These are phyloP conservation scores for Chytridiales sp. DNA, from an alignment of 371 early-diverging fungal species.

Conservation along the genomic window DNA sequence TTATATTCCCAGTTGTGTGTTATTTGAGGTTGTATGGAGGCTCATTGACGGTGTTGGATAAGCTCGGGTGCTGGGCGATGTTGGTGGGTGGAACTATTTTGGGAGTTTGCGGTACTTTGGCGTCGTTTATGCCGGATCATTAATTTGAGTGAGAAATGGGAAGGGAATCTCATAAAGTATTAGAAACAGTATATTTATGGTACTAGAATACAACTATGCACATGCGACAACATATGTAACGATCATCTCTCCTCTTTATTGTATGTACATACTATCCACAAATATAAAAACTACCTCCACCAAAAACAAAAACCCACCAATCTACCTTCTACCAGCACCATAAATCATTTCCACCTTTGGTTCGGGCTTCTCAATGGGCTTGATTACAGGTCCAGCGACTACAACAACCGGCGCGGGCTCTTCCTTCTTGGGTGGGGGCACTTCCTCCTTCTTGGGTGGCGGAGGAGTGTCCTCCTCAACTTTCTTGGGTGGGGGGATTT, in stretches of 20 bases:
- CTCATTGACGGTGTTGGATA: constrained; percentile 4
- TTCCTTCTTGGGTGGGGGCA: too few species aligned
- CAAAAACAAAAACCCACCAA: neutral
- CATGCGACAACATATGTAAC: neutral
- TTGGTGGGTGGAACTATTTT: constrained; percentile 8
- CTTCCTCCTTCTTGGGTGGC: too few species aligned
- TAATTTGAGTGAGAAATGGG: too few species aligned
- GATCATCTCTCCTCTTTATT: neutral
- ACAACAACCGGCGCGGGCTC: too few species aligned
- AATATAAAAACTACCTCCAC: neutral
- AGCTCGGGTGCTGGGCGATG: constrained; percentile 8
- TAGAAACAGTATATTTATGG: neutral
- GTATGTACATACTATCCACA: too few species aligned
- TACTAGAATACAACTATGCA: neutral
- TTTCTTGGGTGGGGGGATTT: too few species aligned
- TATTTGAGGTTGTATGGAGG: constrained; percentile 43
- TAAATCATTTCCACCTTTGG: neutral
- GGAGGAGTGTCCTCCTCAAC: too few species aligned
- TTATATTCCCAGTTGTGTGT: constrained; percentile 59
- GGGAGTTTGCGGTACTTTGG: constrained; percentile 17
- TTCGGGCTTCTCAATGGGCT: neutral
- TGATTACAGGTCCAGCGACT: too few species aligned
- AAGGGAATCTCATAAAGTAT: neutral
- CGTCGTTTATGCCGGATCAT: constrained; percentile 7
- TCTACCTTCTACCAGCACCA: neutral